Base-by-base conservation (phyloP, 2,329 filamentous ascomycete genomes). In the Coccinonectria pachysandricola region DNA sequence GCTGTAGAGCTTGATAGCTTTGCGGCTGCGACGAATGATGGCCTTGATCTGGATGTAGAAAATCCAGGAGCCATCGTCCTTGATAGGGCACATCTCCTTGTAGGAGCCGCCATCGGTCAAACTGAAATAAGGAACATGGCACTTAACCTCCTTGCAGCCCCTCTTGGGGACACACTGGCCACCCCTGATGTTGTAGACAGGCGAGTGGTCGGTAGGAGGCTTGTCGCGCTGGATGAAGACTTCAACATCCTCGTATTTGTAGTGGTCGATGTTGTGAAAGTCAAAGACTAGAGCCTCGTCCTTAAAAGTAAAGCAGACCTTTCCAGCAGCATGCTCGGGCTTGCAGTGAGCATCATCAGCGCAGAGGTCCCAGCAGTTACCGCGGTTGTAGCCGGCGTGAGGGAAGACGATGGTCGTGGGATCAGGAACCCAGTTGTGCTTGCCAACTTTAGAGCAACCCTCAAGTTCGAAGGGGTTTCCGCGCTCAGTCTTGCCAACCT, bases 31-130 rank as follows among this genome's bases (percentile, higher is more conserved):
- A 8, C 31, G 21, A 15, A 46, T 34, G 15, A 27, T 31, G 15
- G 28, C 44, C 37, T 46, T 41, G 32, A 48, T 36, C 33, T 39
- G 39, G 27, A 47, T 41, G 27, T 47, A 46, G 15, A 42, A 44
- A 30, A 40, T 37, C 43, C 43, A 47, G 12, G 42, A 40, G n/a
- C 43, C 43, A 10, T 44, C 32, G 8, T 32, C 39, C 21, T 42
- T 19, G 11, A 47, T 32, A 20, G 43, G 43, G 30, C 43, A 47
- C 27, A 47, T 36, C 14, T 46, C 35, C 17, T 36, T 27, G 31
- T 37, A 35, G 4, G 39, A 43, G 17, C 41, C 41, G 4, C 41
- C 43, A 15, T 42, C 31, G 13, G 39, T 37, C 12, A 47, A 22
- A 7, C 42, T 42, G 24, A 42, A 43, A 23, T 39, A 47, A 6